A percentile compares a stretch with the other conserved stretches of the same genome.
Conservation (phyloP, 2,329 filamentous ascomycete genomes). For the Ophiognomonia clavigignenti-juglandacearum region DNA sequence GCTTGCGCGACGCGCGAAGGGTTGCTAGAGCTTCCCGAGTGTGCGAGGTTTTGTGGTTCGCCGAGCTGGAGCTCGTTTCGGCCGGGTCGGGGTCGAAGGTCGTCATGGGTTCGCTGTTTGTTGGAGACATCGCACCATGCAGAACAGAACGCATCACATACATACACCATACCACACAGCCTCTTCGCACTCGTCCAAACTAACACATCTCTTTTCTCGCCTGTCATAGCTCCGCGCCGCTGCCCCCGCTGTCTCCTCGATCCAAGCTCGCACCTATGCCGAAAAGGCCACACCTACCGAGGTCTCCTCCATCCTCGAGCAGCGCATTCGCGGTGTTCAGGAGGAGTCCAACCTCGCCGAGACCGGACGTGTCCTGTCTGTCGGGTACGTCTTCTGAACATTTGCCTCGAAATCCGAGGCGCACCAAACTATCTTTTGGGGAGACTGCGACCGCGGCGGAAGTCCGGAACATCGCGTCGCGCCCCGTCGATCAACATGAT, state of each 20-base stretch:
- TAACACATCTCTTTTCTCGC: slow-evolving; percentile 14
- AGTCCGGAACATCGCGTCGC: background rate
- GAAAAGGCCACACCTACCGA: slow-evolving; percentile 97
- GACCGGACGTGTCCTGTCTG: slow-evolving; percentile 97
- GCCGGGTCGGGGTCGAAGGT: slow-evolving; percentile 8
- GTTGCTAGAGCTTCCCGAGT: slow-evolving; percentile 32
- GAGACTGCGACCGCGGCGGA: background rate
- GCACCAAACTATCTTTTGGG: background rate
- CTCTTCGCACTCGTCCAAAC: slow-evolving; percentile 22
- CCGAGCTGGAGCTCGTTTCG: slow-evolving; percentile 22
- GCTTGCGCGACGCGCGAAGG: slow-evolving; percentile 26
- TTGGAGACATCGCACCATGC: slow-evolving; percentile 15
- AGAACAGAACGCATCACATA: slow-evolving; percentile 10
- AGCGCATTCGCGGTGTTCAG: slow-evolving; percentile 97
- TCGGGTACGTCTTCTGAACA: slow-evolving; percentile 77
- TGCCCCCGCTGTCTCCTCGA: slow-evolving; percentile 69
- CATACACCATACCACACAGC: slow-evolving; percentile 9
- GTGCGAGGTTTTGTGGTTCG: slow-evolving; percentile 22
- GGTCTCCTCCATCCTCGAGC: slow-evolving; percentile 98
- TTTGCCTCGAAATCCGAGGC: background rate
- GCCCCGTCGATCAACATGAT: background rate
- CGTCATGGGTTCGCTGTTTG: background rate
- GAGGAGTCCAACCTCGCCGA: slow-evolving; percentile 95
- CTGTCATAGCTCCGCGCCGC: slow-evolving; percentile 71
- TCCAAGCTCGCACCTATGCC: slow-evolving; percentile 82